These are phyloP conservation scores for Adansonia madagascariensis DNA, from an alignment of 441 rosid genomes.

Conservation along the genomic window DNA sequence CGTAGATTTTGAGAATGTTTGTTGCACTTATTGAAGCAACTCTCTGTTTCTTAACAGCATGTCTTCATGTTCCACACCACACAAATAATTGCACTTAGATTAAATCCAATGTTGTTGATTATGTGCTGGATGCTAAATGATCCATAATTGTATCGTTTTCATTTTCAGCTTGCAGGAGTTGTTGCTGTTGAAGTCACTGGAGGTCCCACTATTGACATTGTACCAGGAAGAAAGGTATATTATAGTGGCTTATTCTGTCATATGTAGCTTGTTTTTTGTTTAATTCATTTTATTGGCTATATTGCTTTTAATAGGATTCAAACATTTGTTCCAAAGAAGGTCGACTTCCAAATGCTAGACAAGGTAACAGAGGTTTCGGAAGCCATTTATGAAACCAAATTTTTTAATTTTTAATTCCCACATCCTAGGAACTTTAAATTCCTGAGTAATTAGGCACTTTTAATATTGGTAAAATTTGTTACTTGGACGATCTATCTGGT, in stretches of 20 bases:
- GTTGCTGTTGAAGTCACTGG: conserved; percentile 97
- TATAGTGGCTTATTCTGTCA: conserved; percentile 14
- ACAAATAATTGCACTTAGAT: neutral
- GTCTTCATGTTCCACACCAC: neutral
- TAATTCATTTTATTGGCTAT: conserved; percentile 5
- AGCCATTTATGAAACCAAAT: conserved; percentile 7
- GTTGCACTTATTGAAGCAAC: neutral
- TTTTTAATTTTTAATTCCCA: neutral
- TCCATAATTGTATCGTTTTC: neutral
- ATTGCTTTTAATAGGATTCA: conserved; percentile 61
- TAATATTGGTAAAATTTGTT: neutral
- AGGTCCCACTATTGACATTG: conserved; percentile 79
- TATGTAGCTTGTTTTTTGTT: conserved; percentile 12
- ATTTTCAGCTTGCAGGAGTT: conserved; percentile 87
- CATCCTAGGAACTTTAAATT: neutral
- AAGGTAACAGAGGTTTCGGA: conserved; percentile 45
- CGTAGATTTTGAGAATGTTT: conserved; percentile 6
- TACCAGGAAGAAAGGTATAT: conserved; percentile 86
- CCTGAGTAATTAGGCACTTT: neutral
- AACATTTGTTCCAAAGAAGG: conserved; percentile 66
- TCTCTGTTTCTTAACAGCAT: neutral
- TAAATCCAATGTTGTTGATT: neutral
- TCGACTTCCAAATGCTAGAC: conserved; percentile 81
- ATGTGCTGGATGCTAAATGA: conserved; percentile 9
- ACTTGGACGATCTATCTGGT: neutral